Base-by-base conservation (phyloP, 2,329 filamentous ascomycete species). In the Penicillium crustosum region DNA sequence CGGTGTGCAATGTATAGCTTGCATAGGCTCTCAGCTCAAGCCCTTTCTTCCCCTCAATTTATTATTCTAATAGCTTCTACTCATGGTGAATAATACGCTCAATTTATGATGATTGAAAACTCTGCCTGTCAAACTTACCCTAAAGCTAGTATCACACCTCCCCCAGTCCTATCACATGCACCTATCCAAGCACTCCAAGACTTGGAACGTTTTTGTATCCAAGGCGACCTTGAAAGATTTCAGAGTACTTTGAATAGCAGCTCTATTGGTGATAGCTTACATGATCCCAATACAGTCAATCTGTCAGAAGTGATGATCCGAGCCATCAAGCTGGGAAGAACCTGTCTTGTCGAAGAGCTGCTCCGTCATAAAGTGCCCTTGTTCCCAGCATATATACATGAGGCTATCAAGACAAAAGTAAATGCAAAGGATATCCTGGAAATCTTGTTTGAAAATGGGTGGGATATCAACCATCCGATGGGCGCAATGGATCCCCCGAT, bases 391-490 rank as follows among this genome's bases (percentile, higher is more conserved):
- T 48, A 48, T 48, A 21, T 31, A 19, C 2, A 23, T 6, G 45
- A 48, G 15, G 19, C 31, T 3, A 35, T 25, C 10, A 21, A 21
- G 1, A 21, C 38, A 21, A 21, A 48, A 48, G 2, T 1, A 8
- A 48, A 48, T 13, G 27, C 45, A 17, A 48, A 48, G 5, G 29
- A 48, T 35, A n/a, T 31, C 8, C 19, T 48, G 13, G 19, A 35
- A 35, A 27, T 2, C 2, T 10, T 48, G 6, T 19, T 35, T 23
- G 45, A 48, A 23, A 23, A 48, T 17, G 45, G 45, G 19, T 69
- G 53, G 63, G 48, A 68, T 62, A 67, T 69, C 27, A 68, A 69
- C 44, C 38, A 64, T 44, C 61, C 60, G 3, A 62, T 61, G 13
- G 60, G 61, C 57, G 53, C 60, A 31, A 59, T 62, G 23, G 48